Evolutionary conservation across 257 asterid genomes (phyloP).

Genomic region (Misopates orontium): DNA sequence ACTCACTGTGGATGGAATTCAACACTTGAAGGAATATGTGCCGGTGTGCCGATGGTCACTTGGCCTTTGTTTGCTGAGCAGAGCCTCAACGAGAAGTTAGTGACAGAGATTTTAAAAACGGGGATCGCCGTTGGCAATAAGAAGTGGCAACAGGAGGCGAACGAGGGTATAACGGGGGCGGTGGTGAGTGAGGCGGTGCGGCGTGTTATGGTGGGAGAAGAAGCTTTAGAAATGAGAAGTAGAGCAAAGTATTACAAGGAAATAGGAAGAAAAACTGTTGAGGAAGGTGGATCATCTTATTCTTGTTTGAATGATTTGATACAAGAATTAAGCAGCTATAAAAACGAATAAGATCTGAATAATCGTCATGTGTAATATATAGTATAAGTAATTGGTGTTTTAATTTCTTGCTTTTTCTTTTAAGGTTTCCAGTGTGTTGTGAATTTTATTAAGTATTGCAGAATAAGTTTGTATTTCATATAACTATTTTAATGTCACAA

Average conservation of each 20-base stretch:
- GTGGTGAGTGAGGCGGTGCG: background rate
- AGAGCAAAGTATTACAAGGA: background rate
- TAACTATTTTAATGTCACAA: no score
- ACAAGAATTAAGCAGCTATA: background rate
- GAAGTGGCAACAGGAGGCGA: no score
- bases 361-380: no score
- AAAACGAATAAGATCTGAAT: no score
- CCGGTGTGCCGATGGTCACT: constrained; percentile 6
- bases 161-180: background rate
- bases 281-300: background rate
- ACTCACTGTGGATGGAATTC: constrained; percentile 13
- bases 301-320: background rate
- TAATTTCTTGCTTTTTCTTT: no score
- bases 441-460: no score
- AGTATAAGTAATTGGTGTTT: no score
- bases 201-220: background rate
- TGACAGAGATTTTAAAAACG: background rate
- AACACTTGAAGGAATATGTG: background rate
- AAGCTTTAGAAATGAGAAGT: background rate
- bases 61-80: constrained; percentile 3
- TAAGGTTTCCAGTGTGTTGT: no score
- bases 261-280: background rate
- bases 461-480: no score
- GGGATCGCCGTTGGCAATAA: constrained; percentile 9
- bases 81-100: background rate